Base-by-base conservation (phyloP, 768 basidiomycete species). In the Boletus speciosus region DNA sequence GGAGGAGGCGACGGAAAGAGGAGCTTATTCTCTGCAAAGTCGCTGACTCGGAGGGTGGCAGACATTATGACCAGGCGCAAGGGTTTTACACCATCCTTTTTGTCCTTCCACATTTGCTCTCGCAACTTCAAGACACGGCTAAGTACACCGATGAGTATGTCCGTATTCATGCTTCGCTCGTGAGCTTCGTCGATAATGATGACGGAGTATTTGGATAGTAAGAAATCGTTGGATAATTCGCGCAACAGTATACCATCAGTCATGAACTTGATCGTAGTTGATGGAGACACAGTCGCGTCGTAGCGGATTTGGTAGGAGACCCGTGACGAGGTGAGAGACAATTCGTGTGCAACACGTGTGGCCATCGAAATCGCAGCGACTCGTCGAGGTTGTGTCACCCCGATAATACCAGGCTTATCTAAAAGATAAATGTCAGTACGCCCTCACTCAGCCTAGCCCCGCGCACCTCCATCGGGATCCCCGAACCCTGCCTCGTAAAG, bases 361-460 rank as follows among this genome's bases (percentile, higher is more conserved):
- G 97, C 93, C 84, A 98, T 93, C 1, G 97, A 94, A 76, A 98
- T 87, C 1, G 96, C 96, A 21, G 97, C 97, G 16, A 99, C 97
- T 65, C 97, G 85, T 52, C 97, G 86, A 5, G 97, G 97, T 70
- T 99, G 97, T 5, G 97, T 99, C 48, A 99, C 81, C 16, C 94
- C 97, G 61, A 99, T 93, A 85, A 98, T 96, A 1, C 97, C 97
- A 34, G 95, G 91, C 68, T 98, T 97, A 39, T 96, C 96, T 96
- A 40, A 39, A 2, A 49, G 14, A 55, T 27, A n/a, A 46, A 57
- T 44, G 27, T 57, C 40, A 61, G 51, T 12, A 27, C 16, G 12
- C 42, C 35, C 11, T 41, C 23, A 41, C 47, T 21, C 54, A 43
- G 19, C 25, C 41, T 29, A 31, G 31, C 40, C 31, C 59, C 80